A percentile compares a stretch with the other conserved stretches of the same genome.
Conservation (phyloP, 176 grass and related monocot species). For the Rhipidocladum racemiflorum region DNA sequence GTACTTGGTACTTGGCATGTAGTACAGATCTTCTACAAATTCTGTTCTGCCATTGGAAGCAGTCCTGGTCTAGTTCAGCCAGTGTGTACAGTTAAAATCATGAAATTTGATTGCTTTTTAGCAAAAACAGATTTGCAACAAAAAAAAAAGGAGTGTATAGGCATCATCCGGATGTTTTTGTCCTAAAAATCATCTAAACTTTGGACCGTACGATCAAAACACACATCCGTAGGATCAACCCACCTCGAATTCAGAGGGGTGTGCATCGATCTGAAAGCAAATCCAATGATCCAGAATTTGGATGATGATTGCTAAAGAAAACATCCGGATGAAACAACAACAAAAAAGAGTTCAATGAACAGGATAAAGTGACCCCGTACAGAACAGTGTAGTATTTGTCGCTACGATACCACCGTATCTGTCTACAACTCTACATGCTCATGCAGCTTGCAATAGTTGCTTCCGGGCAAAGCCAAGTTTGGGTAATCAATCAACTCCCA, state of each 20-base stretch:
- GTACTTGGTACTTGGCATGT: background rate
- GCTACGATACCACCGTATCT: background rate
- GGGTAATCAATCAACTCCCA: background rate
- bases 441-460: conserved; percentile 2
- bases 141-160: too few relatives aligned
- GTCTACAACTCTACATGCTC: background rate
- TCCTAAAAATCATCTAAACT: too few relatives aligned
- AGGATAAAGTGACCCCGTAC: background rate
- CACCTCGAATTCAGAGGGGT: too few relatives aligned
- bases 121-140: background rate
- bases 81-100: background rate
- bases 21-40: background rate
- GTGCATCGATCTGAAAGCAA: too few relatives aligned
- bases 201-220: too few relatives aligned
- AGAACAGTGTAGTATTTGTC: background rate
- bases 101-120: background rate
- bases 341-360: background rate
- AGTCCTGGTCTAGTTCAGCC: background rate
- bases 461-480: background rate
- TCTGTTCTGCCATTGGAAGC: background rate
- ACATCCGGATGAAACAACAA: too few relatives aligned
- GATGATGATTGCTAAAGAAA: too few relatives aligned
- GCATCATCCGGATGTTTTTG: too few relatives aligned
- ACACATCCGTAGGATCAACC: too few relatives aligned
- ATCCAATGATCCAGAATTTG: too few relatives aligned